Conservation (phyloP, 2,329 filamentous ascomycete genomes). For the Verticillium albo-atrum region DNA sequence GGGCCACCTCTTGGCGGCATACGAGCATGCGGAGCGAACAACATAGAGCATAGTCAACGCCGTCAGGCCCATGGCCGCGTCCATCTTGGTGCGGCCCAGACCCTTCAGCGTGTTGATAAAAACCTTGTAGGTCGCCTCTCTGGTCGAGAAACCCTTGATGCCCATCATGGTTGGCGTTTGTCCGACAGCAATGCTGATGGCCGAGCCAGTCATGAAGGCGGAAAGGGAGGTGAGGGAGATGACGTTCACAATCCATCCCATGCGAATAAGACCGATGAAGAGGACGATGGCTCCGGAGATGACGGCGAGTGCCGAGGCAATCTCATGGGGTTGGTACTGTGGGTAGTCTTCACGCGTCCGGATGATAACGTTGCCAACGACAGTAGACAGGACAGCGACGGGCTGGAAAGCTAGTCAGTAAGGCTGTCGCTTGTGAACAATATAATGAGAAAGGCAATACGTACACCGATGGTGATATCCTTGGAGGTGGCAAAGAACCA, state of each 20-base stretch:
- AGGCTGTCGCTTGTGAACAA: no score
- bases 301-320: conserved; percentile 75
- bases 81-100: conserved; percentile 61
- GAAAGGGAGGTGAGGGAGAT: conserved; percentile 88
- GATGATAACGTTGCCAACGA: conserved; percentile 77
- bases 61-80: conserved; percentile 85
- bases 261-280: conserved; percentile 71
- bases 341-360: conserved; percentile 55
- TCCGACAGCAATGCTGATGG: conserved; percentile 79
- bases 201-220: conserved; percentile 95
- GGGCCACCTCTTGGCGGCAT: conserved; percentile 64
- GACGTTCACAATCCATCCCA: conserved; percentile 88
- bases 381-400: conserved; percentile 90
- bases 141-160: conserved; percentile 67
- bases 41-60: conserved; percentile 73
- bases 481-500: conserved; percentile 99
- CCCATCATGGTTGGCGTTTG: conserved; percentile 83
- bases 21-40: conserved; percentile 63
- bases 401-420: conserved; percentile 47
- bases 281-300: conserved; percentile 74
- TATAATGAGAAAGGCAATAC: conserved; percentile 28
- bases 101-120: conserved; percentile 78
- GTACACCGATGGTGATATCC: conserved; percentile 91
- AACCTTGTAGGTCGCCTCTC: conserved; percentile 75
- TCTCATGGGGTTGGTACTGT: conserved; percentile 54